A percentile compares a stretch with the other conserved stretches of the same genome.
phyloP scores from a whole-genome alignment of 2,329 filamentous ascomycete species.

The Arthrinium puccinioides region DNA sequence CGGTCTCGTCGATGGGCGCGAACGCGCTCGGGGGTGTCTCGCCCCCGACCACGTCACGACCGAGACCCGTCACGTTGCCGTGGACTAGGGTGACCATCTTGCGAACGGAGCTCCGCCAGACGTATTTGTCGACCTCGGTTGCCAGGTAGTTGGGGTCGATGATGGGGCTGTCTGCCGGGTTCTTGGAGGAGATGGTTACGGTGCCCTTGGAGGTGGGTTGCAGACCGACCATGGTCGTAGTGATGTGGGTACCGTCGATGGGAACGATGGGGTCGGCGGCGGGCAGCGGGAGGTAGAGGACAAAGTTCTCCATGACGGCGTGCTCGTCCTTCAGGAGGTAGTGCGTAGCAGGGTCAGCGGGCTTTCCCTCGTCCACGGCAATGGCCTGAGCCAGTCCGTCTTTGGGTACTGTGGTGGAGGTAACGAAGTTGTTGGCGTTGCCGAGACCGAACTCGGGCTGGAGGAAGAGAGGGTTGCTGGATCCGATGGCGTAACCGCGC shows the following conservation, averaged over 20 bases:
- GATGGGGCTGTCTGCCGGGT: neutral
- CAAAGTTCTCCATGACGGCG: conserved; percentile 1
- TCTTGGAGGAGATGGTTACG: neutral
- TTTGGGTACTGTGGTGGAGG: conserved; percentile 2
- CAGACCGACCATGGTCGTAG: conserved; percentile 9
- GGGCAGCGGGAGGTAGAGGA: neutral
- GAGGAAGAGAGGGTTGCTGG: conserved; percentile 4
- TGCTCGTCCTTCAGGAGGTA: neutral
- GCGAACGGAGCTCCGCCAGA: neutral
- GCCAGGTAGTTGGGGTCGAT: conserved; percentile 3
- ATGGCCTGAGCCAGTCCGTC: conserved; percentile 2
- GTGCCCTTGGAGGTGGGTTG: conserved; percentile 4
- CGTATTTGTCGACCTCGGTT: neutral
- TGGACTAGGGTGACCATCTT: neutral
- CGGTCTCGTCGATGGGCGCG: neutral
- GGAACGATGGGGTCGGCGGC: neutral
- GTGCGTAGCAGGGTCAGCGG: neutral
- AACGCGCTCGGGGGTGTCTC: conserved; percentile 1
- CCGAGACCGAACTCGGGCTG: conserved; percentile 6
- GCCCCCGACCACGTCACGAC: neutral
- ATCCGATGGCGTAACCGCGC: conserved; percentile 6
- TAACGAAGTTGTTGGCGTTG: conserved; percentile 5
- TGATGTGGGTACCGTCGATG: conserved; percentile 1
- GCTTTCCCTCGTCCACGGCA: neutral
- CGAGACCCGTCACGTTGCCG: neutral